Base-by-base conservation (phyloP, 257 asterid species). In the Ilex asprella region DNA sequence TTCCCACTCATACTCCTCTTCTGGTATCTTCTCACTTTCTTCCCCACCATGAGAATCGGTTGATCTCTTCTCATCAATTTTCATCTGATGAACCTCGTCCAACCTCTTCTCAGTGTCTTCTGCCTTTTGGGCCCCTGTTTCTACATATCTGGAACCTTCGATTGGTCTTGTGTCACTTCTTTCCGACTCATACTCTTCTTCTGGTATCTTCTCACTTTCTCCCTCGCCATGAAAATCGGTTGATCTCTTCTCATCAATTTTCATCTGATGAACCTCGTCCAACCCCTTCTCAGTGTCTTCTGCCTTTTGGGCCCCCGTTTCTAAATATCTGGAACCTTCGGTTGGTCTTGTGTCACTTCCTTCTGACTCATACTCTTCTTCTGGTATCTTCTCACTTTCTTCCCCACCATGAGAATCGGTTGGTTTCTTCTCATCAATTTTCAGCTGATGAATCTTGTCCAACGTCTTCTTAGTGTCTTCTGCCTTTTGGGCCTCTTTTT, bases 1-100 rank as follows among this genome's bases (percentile, higher is more conserved):
- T 71, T 66, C 70, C 62, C 46, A 71, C 66, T 52, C 73, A 64
- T 64, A 51, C 60, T 62, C 73, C 58, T 64, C 77, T 61, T 78
- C 67, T 58, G 50, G 65, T 13, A 12, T 44, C 58, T 67, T 49
- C 73, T 65, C 75, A 43, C 57, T 16, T 61, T 67, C 81, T 52
- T 70, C 74, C 60, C 69, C 57, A n/a, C n/a, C n/a, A n/a, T n/a
- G n/a, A n/a, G n/a, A n/a, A n/a, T n/a, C n/a, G n/a, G n/a, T n/a
- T n/a, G n/a, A n/a, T n/a, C n/a, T n/a, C n/a, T n/a, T n/a, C n/a
- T n/a, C n/a, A n/a, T n/a, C n/a, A n/a, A n/a, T n/a, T n/a, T n/a
- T n/a, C n/a, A n/a, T n/a, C n/a, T n/a, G n/a, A n/a, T n/a, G n/a
- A n/a, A n/a, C n/a, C n/a, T n/a, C n/a, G n/a, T n/a, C n/a, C n/a